Conservation (phyloP, 805 yeast species). For the Nakazawaea peltata region DNA sequence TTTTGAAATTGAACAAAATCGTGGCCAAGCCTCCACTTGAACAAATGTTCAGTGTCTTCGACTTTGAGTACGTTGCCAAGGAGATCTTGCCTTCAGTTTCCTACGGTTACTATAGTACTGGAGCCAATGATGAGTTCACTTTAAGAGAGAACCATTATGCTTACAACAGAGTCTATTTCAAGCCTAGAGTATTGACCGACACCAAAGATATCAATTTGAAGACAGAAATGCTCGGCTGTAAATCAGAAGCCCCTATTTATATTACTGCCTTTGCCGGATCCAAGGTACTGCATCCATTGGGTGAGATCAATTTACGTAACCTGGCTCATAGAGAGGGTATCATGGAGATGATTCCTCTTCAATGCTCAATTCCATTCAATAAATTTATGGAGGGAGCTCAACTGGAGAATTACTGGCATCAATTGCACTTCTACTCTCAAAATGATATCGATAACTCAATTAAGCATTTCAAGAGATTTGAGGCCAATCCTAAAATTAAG, state of each 20-base stretch:
- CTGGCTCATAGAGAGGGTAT: constrained; percentile 58
- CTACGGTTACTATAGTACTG: constrained; percentile 84
- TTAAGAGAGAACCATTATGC: constrained; percentile 83
- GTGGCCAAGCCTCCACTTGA: constrained; percentile 57
- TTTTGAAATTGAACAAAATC: constrained; percentile 27
- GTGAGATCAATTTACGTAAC: constrained; percentile 71
- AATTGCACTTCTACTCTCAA: constrained; percentile 58
- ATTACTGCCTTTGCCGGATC: constrained; percentile 89
- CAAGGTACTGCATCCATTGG: constrained; percentile 78
- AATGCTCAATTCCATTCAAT: constrained; percentile 74
- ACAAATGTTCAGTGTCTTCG: constrained; percentile 64
- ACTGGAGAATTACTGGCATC: constrained; percentile 72
- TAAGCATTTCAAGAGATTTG: constrained; percentile 51
- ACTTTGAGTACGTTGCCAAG: constrained; percentile 82
- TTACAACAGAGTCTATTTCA: constrained; percentile 75
- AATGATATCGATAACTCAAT: constrained; percentile 54
- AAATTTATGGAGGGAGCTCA: constrained; percentile 58
- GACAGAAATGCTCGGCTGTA: constrained; percentile 63
- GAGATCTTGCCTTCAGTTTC: constrained; percentile 65
- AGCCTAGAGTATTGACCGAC: constrained; percentile 73
- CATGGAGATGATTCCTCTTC: constrained; percentile 80
- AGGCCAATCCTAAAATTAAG: constrained; percentile 42
- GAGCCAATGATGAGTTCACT: constrained; percentile 83
- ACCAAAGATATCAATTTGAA: constrained; percentile 54
- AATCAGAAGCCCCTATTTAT: constrained; percentile 68